These are phyloP conservation scores for Trichoderma lentiforme DNA, from an alignment of 2,329 filamentous ascomycete species.

Conservation along the genomic window DNA sequence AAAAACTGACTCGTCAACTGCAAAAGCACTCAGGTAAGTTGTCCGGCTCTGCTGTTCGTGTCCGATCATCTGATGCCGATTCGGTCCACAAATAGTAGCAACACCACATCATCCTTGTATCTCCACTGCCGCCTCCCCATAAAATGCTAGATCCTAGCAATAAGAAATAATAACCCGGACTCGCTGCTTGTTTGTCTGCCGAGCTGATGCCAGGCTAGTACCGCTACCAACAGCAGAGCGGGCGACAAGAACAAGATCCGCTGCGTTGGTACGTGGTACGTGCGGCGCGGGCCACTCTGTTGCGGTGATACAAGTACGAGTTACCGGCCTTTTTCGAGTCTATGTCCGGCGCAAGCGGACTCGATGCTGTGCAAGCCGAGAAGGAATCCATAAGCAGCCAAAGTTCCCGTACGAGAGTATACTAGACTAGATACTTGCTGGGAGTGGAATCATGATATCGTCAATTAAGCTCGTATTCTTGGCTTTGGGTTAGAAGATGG, in stretches of 20 bases:
- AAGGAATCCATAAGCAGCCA: neutral
- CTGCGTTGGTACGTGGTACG: neutral
- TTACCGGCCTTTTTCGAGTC: neutral
- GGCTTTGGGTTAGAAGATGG: slow-evolving; percentile 1
- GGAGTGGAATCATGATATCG: neutral
- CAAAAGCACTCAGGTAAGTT: neutral
- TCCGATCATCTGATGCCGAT: slow-evolving; percentile 17
- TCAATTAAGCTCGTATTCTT: slow-evolving; percentile 9
- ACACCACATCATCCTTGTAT: neutral
- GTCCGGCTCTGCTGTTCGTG: slow-evolving; percentile 10
- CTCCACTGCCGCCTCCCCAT: too few relatives aligned
- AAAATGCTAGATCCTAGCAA: neutral
- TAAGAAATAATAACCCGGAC: neutral
- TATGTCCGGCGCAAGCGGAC: neutral
- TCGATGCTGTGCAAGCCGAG: neutral
- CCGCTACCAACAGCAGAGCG: neutral
- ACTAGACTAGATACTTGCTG: neutral
- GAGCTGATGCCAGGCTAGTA: neutral
- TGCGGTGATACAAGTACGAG: neutral
- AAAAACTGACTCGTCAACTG: neutral
- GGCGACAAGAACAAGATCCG: neutral
- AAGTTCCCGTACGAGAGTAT: neutral
- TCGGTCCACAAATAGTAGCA: slow-evolving; percentile 7
- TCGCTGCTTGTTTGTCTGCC: neutral
- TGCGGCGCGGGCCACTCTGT: neutral